Evolutionary conservation across 768 basidiomycete species (phyloP), one percentile per base, ranked within the genome.

Genomic region (Leccinum uliginosum): DNA sequence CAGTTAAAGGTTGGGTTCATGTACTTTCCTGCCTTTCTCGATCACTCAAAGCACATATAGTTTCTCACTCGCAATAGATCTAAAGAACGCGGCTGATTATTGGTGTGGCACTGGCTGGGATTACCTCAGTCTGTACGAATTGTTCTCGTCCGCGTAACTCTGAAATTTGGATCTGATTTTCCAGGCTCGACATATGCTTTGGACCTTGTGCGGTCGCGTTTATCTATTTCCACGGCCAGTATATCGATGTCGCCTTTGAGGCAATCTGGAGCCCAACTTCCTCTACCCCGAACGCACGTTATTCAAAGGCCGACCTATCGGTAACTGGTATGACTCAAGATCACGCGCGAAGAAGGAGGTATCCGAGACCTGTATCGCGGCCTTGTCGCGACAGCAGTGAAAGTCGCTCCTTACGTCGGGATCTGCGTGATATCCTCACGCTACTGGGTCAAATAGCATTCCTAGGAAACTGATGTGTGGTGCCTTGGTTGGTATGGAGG

Each of bases 281-380:
- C 60, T 60, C 53, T 64, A 59, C 49, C 59, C 63, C 51, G 46
- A 68, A 60, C 63, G 58, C 76, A 23, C 65, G 69, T 27, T 83
- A 81, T 59, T 74, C 76, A 34, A 72, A 75, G 34, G 70, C 79
- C 10, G 86, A 89, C 32, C 71, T 89, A 21, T 84, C 87, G 0
- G 87, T 98, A 59, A 76, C 83, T 76, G 90, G 90, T 1, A 99
- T 99, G 96, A 89, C 71, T 83, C 62, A 93, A 89, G 74, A 90
- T 98, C 50, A 83, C 93, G 75, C 80, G 84, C 24, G 94, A 96
- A 65, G 96, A 98, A 71, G 96, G 96, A 30, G 95, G 95, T 1
- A 69, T 96, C 14, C 80, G 84, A 50, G 96, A 85, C 4, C 74
- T 99, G 50, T 92, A 98, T 70, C 83, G 93, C 30, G 96, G 93